phyloP scores from a whole-genome alignment of 2,329 filamentous ascomycete species.

The Xylariaceae sp. region DNA sequence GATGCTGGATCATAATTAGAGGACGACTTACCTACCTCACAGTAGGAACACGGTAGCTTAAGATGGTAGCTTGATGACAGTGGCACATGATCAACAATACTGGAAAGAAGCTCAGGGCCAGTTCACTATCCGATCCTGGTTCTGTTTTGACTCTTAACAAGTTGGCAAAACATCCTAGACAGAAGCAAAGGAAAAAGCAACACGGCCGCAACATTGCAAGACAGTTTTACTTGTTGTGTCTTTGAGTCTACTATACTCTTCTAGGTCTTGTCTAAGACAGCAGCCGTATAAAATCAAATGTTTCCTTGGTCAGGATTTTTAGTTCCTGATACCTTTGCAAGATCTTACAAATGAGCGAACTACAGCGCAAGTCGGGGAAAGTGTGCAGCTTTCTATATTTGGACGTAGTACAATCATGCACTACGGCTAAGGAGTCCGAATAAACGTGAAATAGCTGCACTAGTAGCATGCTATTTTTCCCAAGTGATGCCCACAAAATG shows the following conservation, averaged over 20 bases:
- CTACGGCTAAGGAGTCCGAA: neutral
- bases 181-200: neutral
- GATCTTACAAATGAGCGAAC: neutral
- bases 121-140: neutral
- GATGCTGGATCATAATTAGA: too few species aligned
- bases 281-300: neutral
- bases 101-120: too few species aligned
- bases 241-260: neutral
- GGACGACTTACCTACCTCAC: too few species aligned
- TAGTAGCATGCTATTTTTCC: neutral
- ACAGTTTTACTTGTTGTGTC: conserved; percentile 19
- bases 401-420: neutral
- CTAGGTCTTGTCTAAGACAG: conserved; percentile 23
- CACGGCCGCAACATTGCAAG: conserved; percentile 17
- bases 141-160: neutral
- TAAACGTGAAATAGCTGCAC: neutral
- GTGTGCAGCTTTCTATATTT: conserved; percentile 2
- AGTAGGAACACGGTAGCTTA: too few species aligned
- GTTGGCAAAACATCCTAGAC: neutral
- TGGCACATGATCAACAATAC: too few species aligned
- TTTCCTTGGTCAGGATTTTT: neutral
- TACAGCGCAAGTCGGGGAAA: neutral
- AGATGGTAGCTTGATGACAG: too few species aligned
- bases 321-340: neutral
- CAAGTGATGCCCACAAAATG: neutral